Conservation (phyloP, 108 stramenopile genomes). For the Discostella stelligeroides region DNA sequence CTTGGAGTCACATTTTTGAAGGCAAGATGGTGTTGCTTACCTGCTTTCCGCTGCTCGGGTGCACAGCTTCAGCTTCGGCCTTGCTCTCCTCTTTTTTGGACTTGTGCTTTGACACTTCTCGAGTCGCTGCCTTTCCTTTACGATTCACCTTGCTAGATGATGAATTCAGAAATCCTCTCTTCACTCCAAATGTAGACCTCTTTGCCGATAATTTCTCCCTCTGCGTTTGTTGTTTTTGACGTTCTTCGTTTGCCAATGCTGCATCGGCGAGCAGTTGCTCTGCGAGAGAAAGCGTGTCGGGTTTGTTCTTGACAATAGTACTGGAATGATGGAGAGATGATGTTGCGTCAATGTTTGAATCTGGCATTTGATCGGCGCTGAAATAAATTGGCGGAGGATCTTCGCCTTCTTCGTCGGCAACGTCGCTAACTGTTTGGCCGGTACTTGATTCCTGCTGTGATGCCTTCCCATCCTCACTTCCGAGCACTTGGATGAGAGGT, state of each 20-base stretch:
- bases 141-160: constrained; percentile 8
- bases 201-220: constrained; percentile 27
- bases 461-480: neutral
- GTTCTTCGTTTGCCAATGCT: constrained; percentile 2
- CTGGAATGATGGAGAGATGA: neutral
- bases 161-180: constrained; percentile 46
- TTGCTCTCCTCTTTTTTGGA: neutral
- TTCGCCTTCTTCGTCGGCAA: too few relatives aligned
- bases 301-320: neutral
- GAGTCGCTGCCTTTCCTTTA: constrained; percentile 8
- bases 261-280: constrained; percentile 18
- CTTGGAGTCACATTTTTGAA: neutral
- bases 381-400: constrained; percentile 32
- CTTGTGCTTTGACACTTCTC: neutral
- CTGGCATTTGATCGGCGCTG: neutral
- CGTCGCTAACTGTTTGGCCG: neutral
- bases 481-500: constrained; percentile 27
- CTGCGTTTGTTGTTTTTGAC: neutral
- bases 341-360: too few relatives aligned
- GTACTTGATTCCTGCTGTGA: too few relatives aligned
- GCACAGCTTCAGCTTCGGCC: neutral
- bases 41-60: neutral
- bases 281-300: constrained; percentile 10
- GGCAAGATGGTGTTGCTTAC: neutral
- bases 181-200: constrained; percentile 41